Evolutionary conservation across 345 rosid genomes (phyloP).

Genomic region (Excoecaria cochinchinensis): DNA sequence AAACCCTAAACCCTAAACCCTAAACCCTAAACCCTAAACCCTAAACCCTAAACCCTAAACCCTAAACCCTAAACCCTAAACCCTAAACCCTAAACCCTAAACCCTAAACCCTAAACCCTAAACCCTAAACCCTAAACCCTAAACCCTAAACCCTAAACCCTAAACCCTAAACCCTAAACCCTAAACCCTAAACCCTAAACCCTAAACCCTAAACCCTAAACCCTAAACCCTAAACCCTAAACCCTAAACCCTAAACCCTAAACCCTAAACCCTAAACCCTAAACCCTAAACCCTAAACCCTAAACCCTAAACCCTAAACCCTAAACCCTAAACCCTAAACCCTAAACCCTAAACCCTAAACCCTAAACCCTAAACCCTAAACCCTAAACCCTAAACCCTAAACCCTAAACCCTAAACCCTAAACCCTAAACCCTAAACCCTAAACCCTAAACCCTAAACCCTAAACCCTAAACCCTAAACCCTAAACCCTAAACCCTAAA

Average conservation of each 20-base stretch:
- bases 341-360: neutral
- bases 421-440: no score
- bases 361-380: neutral
- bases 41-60: slow-evolving; percentile 8
- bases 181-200: slow-evolving; percentile 23
- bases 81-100: slow-evolving; percentile 4
- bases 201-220: slow-evolving; percentile 22
- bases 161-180: slow-evolving; percentile 20
- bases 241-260: no score
- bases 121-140: slow-evolving; percentile 8
- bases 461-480: no score
- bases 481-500: no score
- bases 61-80: slow-evolving; percentile 7
- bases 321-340: neutral
- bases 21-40: slow-evolving; percentile 16
- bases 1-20: slow-evolving; percentile 14
- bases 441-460: no score
- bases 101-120: slow-evolving; percentile 5
- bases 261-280: slow-evolving; percentile 13
- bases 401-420: no score
- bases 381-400: neutral
- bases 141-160: slow-evolving; percentile 8
- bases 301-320: neutral
- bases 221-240: slow-evolving; percentile 17
- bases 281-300: neutral